These are phyloP conservation scores for Lichtheimia corymbifera DNA, from an alignment of 371 early-diverging fungal genomes.

Conservation along the genomic window DNA sequence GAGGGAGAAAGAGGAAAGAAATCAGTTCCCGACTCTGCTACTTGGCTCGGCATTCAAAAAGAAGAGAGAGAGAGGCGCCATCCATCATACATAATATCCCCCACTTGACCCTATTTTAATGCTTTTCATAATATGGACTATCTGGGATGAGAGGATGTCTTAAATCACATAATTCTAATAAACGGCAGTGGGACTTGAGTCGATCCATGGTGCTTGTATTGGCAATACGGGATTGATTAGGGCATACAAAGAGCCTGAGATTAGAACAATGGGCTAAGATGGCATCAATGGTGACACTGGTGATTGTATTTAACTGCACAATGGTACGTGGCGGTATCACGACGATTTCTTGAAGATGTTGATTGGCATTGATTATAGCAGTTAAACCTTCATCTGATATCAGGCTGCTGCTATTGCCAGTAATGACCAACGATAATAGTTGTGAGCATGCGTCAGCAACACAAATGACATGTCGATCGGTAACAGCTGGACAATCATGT, in stretches of 20 bases:
- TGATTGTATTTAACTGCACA: slow-evolving; percentile 1
- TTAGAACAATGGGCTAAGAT: not conserved
- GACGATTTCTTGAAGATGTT: not conserved
- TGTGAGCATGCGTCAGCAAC: not conserved
- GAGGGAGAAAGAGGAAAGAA: not conserved
- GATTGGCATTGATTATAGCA: not conserved
- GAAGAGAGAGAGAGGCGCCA: too few species aligned
- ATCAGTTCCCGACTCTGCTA: not conserved
- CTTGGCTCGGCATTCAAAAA: too few species aligned
- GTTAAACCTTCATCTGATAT: not conserved
- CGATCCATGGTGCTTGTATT: not conserved
- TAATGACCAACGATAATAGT: not conserved
- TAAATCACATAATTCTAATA: not conserved
- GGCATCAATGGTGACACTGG: not conserved
- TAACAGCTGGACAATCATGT: slow-evolving; percentile 1
- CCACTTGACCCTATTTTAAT: too few species aligned
- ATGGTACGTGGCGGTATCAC: not conserved
- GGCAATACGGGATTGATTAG: not conserved
- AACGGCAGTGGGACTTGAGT: not conserved
- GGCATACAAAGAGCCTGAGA: slow-evolving; percentile 1
- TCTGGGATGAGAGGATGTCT: not conserved
- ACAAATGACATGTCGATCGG: not conserved
- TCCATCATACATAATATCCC: too few species aligned
- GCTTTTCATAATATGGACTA: not conserved
- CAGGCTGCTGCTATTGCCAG: not conserved